Evolutionary conservation across 78 protist species (phyloP).

Genomic region (Cavenderia fasciculata): DNA sequence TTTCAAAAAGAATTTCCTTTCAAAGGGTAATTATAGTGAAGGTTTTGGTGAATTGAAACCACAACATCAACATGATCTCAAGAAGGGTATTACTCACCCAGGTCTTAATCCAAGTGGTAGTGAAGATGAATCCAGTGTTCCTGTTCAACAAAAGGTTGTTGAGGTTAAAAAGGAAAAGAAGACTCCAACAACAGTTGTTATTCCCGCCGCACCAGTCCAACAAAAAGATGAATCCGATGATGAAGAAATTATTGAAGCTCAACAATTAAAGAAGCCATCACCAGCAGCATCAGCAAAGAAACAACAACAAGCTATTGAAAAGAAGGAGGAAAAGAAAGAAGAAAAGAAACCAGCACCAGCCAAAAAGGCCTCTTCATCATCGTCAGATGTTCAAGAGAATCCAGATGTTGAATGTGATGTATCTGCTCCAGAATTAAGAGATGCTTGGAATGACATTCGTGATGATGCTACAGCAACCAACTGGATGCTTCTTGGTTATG

Average conservation of each 20-base stretch:
- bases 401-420: slow-evolving; percentile 78
- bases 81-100: too few relatives aligned
- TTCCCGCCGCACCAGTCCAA: neutral
- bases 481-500: slow-evolving; percentile 79
- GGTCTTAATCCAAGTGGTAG: neutral
- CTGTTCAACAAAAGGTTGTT: slow-evolving; percentile 4
- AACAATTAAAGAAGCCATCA: neutral
- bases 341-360: neutral
- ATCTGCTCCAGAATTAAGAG: slow-evolving; percentile 24
- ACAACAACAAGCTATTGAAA: neutral
- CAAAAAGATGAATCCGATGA: too few relatives aligned
- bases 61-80: slow-evolving; percentile 55
- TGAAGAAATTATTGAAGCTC: neutral
- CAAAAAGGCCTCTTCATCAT: slow-evolving; percentile 12
- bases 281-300: neutral
- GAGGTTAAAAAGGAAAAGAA: neutral
- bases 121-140: slow-evolving; percentile 2
- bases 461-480: slow-evolving; percentile 52
- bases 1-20: slow-evolving; percentile 71
- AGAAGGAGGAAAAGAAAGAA: neutral
- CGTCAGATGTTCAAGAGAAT: slow-evolving; percentile 23
- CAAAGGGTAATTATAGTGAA: slow-evolving; percentile 69
- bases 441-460: slow-evolving; percentile 57
- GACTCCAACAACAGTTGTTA: neutral
- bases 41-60: slow-evolving; percentile 80